phyloP scores from a whole-genome alignment of 1,139 yeast genomes.

The Dujonia santamariae region DNA sequence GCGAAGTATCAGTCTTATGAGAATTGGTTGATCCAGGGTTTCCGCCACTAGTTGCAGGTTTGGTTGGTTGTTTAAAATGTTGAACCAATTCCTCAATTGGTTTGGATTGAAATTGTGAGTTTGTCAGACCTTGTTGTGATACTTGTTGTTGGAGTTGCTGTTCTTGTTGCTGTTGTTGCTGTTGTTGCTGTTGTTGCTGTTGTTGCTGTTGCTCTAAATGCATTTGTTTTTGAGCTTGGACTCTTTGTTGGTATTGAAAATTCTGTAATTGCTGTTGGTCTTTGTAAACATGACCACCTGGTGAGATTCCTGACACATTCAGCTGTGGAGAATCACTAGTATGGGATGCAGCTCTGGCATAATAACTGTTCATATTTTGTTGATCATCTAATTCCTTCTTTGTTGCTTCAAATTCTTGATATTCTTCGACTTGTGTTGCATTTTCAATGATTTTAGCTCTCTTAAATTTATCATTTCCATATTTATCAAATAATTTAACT shows the following conservation, averaged over 20 bases:
- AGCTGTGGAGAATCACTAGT: conserved; percentile 5
- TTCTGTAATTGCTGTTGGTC: conserved; percentile 3
- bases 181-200: conserved; percentile 4
- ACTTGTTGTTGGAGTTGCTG: conserved; percentile 8
- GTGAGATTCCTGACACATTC: conserved; percentile 8
- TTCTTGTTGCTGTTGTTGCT: conserved; percentile 6
- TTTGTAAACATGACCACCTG: conserved; percentile 7
- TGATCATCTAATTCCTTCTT: conserved; percentile 22
- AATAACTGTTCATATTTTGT: conserved; percentile 18
- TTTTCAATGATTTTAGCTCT: conserved; percentile 44
- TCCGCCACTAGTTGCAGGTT: conserved; percentile 2
- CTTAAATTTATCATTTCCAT: conserved; percentile 44
- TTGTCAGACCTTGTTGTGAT: conserved; percentile 7
- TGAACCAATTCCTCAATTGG: conserved; percentile 33
- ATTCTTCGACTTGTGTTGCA: conserved; percentile 36
- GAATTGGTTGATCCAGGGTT: conserved; percentile 5
- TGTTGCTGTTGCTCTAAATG: conserved; percentile 1
- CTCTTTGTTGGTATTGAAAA: conserved; percentile 2
- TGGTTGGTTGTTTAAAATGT: conserved; percentile 21
- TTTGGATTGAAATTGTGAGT: conserved; percentile 2
- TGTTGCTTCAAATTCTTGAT: conserved; percentile 31
- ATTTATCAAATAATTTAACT: conserved; percentile 41
- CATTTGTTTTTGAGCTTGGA: conserved; percentile 1
- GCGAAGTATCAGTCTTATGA: conserved; percentile 26
- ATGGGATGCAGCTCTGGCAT: conserved; percentile 9